Evolutionary conservation across 257 asterid species (phyloP).

Genomic region (Solanum neorickii): DNA sequence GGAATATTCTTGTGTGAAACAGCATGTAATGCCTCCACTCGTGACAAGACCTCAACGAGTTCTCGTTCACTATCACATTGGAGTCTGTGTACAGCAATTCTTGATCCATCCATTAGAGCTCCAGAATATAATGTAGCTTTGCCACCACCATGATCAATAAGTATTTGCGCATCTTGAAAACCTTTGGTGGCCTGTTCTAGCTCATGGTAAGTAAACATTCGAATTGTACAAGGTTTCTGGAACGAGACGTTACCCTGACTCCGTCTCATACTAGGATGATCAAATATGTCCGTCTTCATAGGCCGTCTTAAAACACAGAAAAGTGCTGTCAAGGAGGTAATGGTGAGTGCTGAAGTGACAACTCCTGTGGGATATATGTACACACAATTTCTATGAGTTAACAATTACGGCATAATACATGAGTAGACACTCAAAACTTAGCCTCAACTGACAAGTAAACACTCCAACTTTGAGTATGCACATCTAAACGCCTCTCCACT

Average conservation of each 20-base stretch:
- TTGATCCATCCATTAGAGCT: constrained; percentile 26
- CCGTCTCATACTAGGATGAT: constrained; percentile 10
- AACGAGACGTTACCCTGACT: constrained; percentile 15
- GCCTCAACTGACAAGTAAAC: background rate
- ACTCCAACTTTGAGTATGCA: background rate
- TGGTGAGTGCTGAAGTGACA: constrained; percentile 29
- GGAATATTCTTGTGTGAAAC: constrained; percentile 48
- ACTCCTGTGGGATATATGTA: constrained; percentile 29
- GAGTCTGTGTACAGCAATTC: constrained; percentile 36
- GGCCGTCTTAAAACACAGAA: constrained; percentile 32
- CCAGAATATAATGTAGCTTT: constrained; percentile 34
- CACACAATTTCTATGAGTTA: background rate
- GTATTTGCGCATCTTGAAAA: constrained; percentile 30
- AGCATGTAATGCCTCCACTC: constrained; percentile 32
- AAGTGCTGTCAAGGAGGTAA: constrained; percentile 32
- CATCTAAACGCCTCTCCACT: background rate
- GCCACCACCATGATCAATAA: constrained; percentile 6
- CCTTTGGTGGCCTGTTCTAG: constrained; percentile 62
- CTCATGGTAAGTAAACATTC: constrained; percentile 40
- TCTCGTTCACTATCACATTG: constrained; percentile 29
- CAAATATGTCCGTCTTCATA: constrained; percentile 20
- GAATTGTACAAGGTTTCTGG: constrained; percentile 17
- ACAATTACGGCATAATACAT: background rate
- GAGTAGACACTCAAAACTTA: background rate
- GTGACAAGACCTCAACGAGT: constrained; percentile 17